Percentiles rank a stretch among this genome's conserved stretches.
Conservation (phyloP, 75 land plant species). For the Isoetes taiwanensis region DNA sequence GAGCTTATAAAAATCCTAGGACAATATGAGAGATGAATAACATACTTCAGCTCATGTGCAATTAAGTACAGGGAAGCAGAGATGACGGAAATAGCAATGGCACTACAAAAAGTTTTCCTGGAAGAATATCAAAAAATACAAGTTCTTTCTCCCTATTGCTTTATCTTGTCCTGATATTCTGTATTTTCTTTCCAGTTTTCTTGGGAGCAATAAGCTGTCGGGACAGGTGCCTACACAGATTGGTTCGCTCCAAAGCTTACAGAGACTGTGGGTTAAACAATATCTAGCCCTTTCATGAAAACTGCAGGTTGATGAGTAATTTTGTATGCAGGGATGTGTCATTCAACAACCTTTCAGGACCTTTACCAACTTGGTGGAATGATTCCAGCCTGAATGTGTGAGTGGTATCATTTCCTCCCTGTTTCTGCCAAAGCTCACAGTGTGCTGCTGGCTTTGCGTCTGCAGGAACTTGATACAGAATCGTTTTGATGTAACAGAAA, state of each 20-base stretch:
- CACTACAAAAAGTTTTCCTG: too few relatives aligned
- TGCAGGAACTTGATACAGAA: background rate
- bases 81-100: too few relatives aligned
- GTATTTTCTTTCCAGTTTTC: background rate
- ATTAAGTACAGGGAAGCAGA: too few relatives aligned
- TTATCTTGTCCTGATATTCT: background rate
- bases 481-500: background rate
- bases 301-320: too few relatives aligned
- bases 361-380: background rate
- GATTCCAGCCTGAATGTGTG: background rate
- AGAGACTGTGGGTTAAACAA: too few relatives aligned
- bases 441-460: background rate
- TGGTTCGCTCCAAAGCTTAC: too few relatives aligned
- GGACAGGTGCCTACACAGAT: background rate
- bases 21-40: too few relatives aligned
- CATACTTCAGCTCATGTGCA: too few relatives aligned
- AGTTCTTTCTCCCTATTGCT: background rate
- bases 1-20: too few relatives aligned
- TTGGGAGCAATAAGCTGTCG: background rate
- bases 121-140: too few relatives aligned
- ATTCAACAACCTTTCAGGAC: conserved; percentile 1
- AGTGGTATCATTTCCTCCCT: background rate
- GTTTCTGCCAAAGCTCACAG: background rate
- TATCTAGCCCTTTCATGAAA: background rate
- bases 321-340: background rate